Evolutionary conservation across 192 early-diverging fungal genomes (phyloP).

Genomic region (Mortierella hygrophila): DNA sequence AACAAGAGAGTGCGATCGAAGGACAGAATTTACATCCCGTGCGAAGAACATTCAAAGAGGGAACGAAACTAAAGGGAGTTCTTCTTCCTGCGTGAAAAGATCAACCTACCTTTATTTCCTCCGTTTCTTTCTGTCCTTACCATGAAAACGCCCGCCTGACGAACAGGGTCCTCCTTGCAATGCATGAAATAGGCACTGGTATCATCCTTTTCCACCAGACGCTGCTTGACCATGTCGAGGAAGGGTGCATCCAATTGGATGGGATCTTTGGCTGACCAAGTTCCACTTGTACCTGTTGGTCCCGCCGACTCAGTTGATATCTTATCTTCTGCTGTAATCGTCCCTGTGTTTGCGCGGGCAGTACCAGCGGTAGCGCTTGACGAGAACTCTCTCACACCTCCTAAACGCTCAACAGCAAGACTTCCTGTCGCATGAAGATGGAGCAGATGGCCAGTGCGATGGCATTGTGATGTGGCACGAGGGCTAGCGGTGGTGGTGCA

Average conservation of each 20-base stretch:
- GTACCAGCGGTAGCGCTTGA: not conserved
- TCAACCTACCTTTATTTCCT: not conserved
- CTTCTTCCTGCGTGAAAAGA: not conserved
- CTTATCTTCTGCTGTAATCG: not conserved
- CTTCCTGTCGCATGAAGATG: not conserved
- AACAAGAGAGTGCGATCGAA: not conserved
- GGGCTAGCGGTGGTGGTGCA: not conserved
- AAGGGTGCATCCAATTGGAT: slow-evolving; percentile 28
- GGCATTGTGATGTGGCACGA: not conserved
- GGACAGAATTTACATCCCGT: not conserved
- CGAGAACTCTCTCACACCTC: not conserved
- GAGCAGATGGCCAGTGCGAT: not conserved
- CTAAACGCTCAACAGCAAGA: not conserved
- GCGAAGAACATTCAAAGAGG: not conserved
- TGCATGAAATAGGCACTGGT: slow-evolving; percentile 35
- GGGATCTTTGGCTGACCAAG: not conserved
- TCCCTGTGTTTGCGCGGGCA: not conserved
- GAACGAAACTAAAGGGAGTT: not conserved
- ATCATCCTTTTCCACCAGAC: slow-evolving; percentile 25
- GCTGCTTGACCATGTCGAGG: slow-evolving; percentile 24
- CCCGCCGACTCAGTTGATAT: not conserved
- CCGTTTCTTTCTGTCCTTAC: slow-evolving; percentile 2
- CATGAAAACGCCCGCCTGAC: slow-evolving; percentile 51
- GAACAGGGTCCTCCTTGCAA: slow-evolving; percentile 36
- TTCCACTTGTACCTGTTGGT: not conserved